Evolutionary conservation across 805 yeast genomes (phyloP), one percentile per base, ranked within the genome.

Genomic region (Starmera amethionina): DNA sequence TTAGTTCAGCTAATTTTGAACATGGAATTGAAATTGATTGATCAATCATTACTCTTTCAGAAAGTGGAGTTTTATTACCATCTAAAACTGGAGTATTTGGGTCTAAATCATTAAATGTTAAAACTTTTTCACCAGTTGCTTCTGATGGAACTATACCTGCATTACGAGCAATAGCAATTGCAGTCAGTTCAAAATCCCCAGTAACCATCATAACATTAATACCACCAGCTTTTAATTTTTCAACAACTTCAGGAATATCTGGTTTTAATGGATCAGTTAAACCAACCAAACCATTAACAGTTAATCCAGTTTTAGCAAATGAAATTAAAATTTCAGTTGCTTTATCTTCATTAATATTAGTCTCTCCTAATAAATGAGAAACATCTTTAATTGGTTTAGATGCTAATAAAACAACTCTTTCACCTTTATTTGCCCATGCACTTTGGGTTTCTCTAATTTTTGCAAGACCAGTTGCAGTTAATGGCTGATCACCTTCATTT

Each of bases 181-280:
- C 79, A 27, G 78, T 73, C 12, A 68, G 54, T 47, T 69, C 73
- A 45, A 65, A 72, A 51, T 74, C 80, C 42, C 79, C 79, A n/a
- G 73, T 68, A 18, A 67, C 64, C 72, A 68, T 67, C 7, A 60
- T 59, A 13, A 63, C 52, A 36, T 58, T 65, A 40, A 68, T 60
- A 12, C 72, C 70, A 8, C 73, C 72, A 16, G 42, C 50, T 40
- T 61, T 59, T 30, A 67, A 54, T 7, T 50, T 54, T 7, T 41
- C 34, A 28, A 68, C 49, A 14, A 65, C 67, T 13, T 52, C 52
- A 30, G 47, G 56, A 30, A 66, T 58, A 22, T 55, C 61, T 37
- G 59, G 58, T 43, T 67, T 59, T 39, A 69, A 68, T 5, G 73
- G 73, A 50, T 68, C 74, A 35, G 60, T 59, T 30, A 68, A 65